Evolutionary conservation across 257 asterid genomes (phyloP), one percentile per base, ranked within the genome.

Genomic region (Euphrasia confusa): DNA sequence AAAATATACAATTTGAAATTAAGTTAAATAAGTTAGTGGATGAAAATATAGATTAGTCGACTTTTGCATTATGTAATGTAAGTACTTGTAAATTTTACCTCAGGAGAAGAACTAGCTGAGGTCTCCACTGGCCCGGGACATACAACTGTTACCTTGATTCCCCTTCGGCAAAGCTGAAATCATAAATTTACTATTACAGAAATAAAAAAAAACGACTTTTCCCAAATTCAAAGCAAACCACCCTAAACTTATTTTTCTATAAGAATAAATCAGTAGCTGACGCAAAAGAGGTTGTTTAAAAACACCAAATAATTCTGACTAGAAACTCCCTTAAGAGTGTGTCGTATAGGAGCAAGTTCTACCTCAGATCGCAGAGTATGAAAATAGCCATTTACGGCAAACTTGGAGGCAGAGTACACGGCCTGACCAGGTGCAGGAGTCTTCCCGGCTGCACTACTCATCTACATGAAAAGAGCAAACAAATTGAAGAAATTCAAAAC

Each of bases 361-460:
- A 89, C 99, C 96, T 89, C 99, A 58, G 97, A 92, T 64, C 97
- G 87, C 76, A 92, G 84, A n/a, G 91, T 54, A 66, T 92, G 99
- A 71, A 92, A 92, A 61, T 83, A 92, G 62, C 99, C 99, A 83
- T 80, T 81, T 27, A 89, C 73, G 67, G 94, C 96, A 78, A 81
- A 87, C 74, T 92, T 92, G 67, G 99, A 81, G 71, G 90, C 96
- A 30, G 96, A 87, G 78, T 92, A 92, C 58, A 83, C 89, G 35
- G 97, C 96, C 72, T 92, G 99, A 53, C 99, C 97, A 27, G 97
- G 96, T 26, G 97, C 91, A 68, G 97, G 99, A 61, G 86, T 58
- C 80, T 89, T 92, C 66, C 97, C 97, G 26, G 99, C 96, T 70
- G 99, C 99, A 83, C 99, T 89, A 80, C 99, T 92, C 99, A 92